phyloP scores from a whole-genome alignment of 1,284 basidiomycete genomes.

The Malassezia furfur region DNA sequence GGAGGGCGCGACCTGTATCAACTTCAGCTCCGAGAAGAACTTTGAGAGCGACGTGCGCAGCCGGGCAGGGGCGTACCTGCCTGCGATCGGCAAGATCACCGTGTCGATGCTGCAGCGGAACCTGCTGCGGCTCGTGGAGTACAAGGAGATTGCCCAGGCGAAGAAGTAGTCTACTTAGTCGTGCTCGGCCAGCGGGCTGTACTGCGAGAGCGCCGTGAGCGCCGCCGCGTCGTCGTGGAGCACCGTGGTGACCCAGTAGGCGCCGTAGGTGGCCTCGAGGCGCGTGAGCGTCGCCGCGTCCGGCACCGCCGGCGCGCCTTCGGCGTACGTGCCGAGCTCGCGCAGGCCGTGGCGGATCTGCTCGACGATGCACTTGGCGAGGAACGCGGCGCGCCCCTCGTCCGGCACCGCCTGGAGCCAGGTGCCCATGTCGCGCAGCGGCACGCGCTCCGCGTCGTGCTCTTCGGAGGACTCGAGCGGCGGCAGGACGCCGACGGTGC shows the following conservation, averaged over 20 bases:
- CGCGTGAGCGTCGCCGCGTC: background rate
- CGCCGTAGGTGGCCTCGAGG: slow-evolving; percentile 15
- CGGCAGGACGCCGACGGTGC: slow-evolving; percentile 5
- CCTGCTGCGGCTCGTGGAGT: slow-evolving; percentile 53
- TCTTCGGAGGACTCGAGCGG: background rate
- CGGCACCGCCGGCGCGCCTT: slow-evolving; percentile 15
- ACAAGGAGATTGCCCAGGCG: slow-evolving; percentile 14
- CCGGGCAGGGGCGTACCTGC: slow-evolving; percentile 54
- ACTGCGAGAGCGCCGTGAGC: background rate
- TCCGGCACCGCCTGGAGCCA: slow-evolving; percentile 20
- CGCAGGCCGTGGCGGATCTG: slow-evolving; percentile 18
- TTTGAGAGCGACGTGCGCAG: slow-evolving; percentile 86
- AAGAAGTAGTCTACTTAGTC: background rate
- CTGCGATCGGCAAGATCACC: slow-evolving; percentile 90
- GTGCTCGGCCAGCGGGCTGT: background rate
- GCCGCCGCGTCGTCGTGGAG: slow-evolving; percentile 13
- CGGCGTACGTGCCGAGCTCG: slow-evolving; percentile 15
- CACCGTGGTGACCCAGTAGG: slow-evolving; percentile 22
- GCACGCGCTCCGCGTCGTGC: slow-evolving; percentile 16
- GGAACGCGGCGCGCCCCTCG: background rate
- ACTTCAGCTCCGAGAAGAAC: slow-evolving; percentile 91
- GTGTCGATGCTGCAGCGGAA: slow-evolving; percentile 93
- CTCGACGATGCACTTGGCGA: slow-evolving; percentile 1
- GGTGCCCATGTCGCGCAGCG: slow-evolving; percentile 22
- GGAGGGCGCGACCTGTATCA: slow-evolving; percentile 83